Percentiles rank a stretch among this genome's conserved stretches.
phyloP scores from a whole-genome alignment of 1,284 basidiomycete species.

The Cystobasidium sp. region DNA sequence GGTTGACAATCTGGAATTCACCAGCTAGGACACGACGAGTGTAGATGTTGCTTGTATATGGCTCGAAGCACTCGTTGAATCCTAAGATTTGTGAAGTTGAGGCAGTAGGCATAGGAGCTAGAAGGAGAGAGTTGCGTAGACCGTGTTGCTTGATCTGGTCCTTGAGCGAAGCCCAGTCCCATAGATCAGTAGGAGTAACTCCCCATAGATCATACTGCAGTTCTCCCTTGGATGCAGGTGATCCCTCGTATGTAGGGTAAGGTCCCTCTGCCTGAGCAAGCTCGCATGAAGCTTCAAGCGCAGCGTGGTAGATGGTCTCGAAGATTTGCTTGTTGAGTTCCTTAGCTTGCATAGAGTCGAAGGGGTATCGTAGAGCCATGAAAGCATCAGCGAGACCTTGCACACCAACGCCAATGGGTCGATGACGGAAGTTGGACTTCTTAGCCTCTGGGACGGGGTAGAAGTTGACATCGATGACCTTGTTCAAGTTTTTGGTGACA shows the following conservation, averaged over 20 bases:
- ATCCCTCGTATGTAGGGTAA: conserved; percentile 91
- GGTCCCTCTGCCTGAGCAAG: conserved; percentile 79
- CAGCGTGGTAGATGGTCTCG: conserved; percentile 98
- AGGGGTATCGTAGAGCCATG: conserved; percentile 95
- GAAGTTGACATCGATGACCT: conserved; percentile 87
- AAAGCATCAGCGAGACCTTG: conserved; percentile 98
- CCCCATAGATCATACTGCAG: conserved; percentile 97
- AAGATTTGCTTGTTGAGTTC: conserved; percentile 94
- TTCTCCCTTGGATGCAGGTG: conserved; percentile 83
- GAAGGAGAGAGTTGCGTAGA: conserved; percentile 89
- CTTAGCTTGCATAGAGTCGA: conserved; percentile 87
- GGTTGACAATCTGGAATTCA: conserved; percentile 99
- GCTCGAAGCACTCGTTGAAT: conserved; percentile 98
- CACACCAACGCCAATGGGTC: conserved; percentile 96
- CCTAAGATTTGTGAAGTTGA: conserved; percentile 98
- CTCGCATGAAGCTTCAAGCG: conserved; percentile 89
- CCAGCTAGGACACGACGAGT: conserved; percentile 98
- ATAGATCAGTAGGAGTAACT: conserved; percentile 85
- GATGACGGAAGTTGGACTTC: conserved; percentile 94
- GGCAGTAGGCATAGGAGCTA: conserved; percentile 98
- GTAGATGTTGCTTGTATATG: conserved; percentile 98
- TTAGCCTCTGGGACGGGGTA: conserved; percentile 92
- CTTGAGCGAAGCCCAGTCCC: conserved; percentile 93
- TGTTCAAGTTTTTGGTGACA: conserved; percentile 89
- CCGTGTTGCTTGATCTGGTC: conserved; percentile 85